Base-by-base conservation (phyloP, 768 basidiomycete species). In the Mycena sanguinolenta region DNA sequence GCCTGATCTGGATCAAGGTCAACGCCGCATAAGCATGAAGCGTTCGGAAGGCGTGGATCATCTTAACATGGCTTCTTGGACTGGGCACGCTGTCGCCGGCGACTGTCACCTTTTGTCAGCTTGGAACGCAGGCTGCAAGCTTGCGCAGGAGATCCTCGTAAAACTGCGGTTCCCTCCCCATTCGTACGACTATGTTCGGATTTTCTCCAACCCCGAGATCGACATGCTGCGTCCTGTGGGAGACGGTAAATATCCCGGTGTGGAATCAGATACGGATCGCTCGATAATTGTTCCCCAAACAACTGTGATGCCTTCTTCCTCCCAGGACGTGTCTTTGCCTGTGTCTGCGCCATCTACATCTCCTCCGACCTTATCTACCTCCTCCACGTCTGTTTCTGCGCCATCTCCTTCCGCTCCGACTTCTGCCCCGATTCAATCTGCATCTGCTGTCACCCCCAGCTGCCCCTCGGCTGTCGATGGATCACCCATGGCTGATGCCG, bases 21-120 rank as follows among this genome's bases (percentile, higher is more conserved):
- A 63, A 73, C 46, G 78, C 78, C 58, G 66, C 8, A 38, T 67
- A 4, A 67, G 34, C 27, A 59, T 53, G 55, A 61, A 16, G 28
- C 49, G 66, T 19, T 46, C 32, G 4, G 66, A 67, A 36, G 39
- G 28, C 36, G 50, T 59, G 3, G 66, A 67, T 34, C 66, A 67
- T n/a, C 50, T 67, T 4, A 67, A 60, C 21, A 53, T 59, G 50
- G n/a, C 7, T 9, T 44, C 53, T 4, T 71, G 58, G 46, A 66
- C 63, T 2, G 70, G 52, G 10, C 6, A 44, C 19, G 42, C 19
- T 9, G 19, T 44, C 42, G 19, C 42, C 19, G 42, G 42, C 4
- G 42, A 44, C 19, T 44, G 42, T 17, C 42, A 44, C 42, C 10
- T 7, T 7, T 4, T 21, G 5, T n/a, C 25, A 9, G 42, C 16